Conservation (phyloP, 1,284 basidiomycete genomes). For the Albatrellus sp. region DNA sequence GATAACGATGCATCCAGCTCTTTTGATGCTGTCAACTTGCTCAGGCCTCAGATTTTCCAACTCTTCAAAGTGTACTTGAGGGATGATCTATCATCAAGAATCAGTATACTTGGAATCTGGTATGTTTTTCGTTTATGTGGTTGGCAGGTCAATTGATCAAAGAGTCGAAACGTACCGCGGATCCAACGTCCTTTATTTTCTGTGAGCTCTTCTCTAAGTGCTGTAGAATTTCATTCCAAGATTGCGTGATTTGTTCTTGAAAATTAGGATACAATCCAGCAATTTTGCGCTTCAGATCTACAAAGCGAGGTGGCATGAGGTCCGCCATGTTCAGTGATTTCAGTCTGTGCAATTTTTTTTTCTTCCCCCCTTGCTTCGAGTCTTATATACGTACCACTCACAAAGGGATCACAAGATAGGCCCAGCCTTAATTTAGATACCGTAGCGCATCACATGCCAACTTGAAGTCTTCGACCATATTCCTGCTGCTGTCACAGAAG, state of each 20-base stretch:
- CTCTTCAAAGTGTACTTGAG: slow-evolving; percentile 47
- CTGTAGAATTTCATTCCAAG: slow-evolving; percentile 45
- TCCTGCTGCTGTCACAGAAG: too few relatives aligned
- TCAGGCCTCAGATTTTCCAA: slow-evolving; percentile 33
- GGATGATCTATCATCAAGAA: slow-evolving; percentile 29
- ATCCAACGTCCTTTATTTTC: slow-evolving; percentile 32
- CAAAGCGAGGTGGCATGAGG: slow-evolving; percentile 27
- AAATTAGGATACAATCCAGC: slow-evolving; percentile 39
- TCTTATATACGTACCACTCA: background rate
- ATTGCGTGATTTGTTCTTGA: slow-evolving; percentile 31
- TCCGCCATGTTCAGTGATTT: background rate
- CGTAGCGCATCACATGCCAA: too few relatives aligned
- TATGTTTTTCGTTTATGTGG: background rate
- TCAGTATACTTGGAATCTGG: background rate
- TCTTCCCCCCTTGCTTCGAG: too few relatives aligned
- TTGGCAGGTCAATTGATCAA: too few relatives aligned
- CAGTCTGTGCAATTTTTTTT: background rate
- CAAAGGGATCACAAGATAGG: background rate
- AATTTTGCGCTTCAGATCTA: slow-evolving; percentile 44
- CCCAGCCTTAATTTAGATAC: too few relatives aligned
- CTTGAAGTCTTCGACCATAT: too few relatives aligned
- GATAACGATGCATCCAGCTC: slow-evolving; percentile 50
- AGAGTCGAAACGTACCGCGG: slow-evolving; percentile 27
- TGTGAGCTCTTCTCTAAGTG: slow-evolving; percentile 33
- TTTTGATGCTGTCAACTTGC: slow-evolving; percentile 36